phyloP scores from a whole-genome alignment of 2,329 filamentous ascomycete species.

The Aspergillus sojae region DNA sequence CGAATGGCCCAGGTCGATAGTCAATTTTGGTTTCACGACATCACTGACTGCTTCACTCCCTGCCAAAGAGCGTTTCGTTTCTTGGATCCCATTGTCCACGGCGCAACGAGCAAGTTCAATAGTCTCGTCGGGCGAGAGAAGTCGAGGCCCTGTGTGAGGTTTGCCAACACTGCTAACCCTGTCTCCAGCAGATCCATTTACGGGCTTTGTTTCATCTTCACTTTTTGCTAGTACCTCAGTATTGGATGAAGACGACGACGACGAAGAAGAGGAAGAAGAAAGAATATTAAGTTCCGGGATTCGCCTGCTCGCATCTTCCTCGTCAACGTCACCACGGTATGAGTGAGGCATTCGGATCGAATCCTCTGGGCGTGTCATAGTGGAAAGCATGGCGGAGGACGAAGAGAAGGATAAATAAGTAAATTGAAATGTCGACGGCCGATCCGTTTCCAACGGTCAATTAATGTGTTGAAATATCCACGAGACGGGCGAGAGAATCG shows the following conservation, averaged over 20 bases:
- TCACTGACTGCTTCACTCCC: conserved; percentile 50
- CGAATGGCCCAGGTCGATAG: conserved; percentile 54
- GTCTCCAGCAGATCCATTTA: conserved; percentile 30
- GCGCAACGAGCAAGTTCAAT: conserved; percentile 48
- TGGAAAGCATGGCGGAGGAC: conserved; percentile 30
- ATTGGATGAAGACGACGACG: conserved; percentile 24
- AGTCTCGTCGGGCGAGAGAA: conserved; percentile 47
- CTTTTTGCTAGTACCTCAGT: conserved; percentile 30
- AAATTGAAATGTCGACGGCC: background rate
- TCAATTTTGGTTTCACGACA: conserved; percentile 52
- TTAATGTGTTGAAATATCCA: conserved; percentile 20
- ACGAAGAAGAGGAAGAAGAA: conserved; percentile 17
- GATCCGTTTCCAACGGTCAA: conserved; percentile 8
- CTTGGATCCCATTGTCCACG: conserved; percentile 51
- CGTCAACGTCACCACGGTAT: conserved; percentile 35
- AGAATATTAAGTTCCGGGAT: conserved; percentile 32
- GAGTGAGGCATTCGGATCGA: conserved; percentile 36
- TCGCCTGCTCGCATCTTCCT: conserved; percentile 32
- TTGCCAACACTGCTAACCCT: conserved; percentile 23
- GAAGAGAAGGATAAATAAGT: background rate
- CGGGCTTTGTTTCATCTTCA: conserved; percentile 33
- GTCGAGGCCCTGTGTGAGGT: conserved; percentile 27
- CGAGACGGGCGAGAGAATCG: conserved; percentile 14
- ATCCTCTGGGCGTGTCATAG: conserved; percentile 44
- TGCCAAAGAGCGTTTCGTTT: conserved; percentile 50